These are phyloP conservation scores for Saturnispora dispora DNA, from an alignment of 805 yeast species.

Conservation along the genomic window DNA sequence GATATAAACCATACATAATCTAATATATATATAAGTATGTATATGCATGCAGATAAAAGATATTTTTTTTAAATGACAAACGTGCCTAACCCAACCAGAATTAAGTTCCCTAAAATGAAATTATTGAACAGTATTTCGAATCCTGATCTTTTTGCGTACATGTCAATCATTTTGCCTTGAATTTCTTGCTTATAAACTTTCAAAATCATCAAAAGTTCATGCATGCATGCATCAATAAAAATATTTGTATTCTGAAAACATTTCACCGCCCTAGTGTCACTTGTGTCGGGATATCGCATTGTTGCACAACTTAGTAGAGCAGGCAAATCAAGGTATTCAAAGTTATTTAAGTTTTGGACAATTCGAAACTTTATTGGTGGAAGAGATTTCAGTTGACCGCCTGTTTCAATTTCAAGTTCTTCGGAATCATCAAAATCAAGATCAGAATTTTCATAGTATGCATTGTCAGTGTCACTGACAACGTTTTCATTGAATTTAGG, in stretches of 20 bases:
- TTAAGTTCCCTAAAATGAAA: slow-evolving; percentile 28
- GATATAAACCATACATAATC: background rate
- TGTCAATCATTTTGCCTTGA: slow-evolving; percentile 23
- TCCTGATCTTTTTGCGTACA: slow-evolving; percentile 25
- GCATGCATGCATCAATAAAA: slow-evolving; percentile 22
- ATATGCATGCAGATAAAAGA: background rate
- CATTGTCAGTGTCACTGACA: slow-evolving; percentile 8
- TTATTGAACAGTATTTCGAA: slow-evolving; percentile 33
- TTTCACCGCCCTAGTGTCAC: slow-evolving; percentile 12
- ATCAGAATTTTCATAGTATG: slow-evolving; percentile 25
- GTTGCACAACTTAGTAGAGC: slow-evolving; percentile 18
- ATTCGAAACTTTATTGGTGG: slow-evolving; percentile 35
- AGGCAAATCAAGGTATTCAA: slow-evolving; percentile 30
- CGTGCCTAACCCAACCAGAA: slow-evolving; percentile 31
- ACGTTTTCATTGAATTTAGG: slow-evolving; percentile 4
- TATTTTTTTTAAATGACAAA: slow-evolving; percentile 22
- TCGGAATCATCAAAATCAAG: slow-evolving; percentile 26
- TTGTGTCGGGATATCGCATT: slow-evolving; percentile 8
- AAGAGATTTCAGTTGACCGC: slow-evolving; percentile 10
- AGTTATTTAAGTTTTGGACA: slow-evolving; percentile 35
- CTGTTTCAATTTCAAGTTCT: slow-evolving; percentile 21
- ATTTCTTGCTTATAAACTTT: slow-evolving; percentile 27
- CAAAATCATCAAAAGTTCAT: slow-evolving; percentile 24
- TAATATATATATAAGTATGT: background rate
- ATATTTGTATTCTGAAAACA: slow-evolving; percentile 24